Evolutionary conservation across 2,329 filamentous ascomycete genomes (phyloP).

Genomic region (Niveomyces coronatus): DNA sequence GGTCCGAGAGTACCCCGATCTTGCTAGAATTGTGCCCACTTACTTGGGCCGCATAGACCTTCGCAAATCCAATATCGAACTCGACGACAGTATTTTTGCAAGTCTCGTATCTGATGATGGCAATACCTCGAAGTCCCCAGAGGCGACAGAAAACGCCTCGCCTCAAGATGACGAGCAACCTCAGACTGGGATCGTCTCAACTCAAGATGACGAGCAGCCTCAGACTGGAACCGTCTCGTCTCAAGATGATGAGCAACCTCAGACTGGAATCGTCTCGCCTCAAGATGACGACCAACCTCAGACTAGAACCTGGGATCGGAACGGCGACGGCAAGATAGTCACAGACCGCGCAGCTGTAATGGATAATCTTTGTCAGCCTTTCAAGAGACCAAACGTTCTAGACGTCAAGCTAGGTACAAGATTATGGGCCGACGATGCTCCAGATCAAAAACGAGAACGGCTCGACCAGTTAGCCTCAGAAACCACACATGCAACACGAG

Average conservation of each 20-base stretch:
- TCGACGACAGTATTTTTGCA: conserved; percentile 39
- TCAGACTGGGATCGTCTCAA: no score
- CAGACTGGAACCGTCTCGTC: no score
- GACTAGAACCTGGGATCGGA: conserved; percentile 45
- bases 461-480: conserved; percentile 48
- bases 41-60: conserved; percentile 74
- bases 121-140: conserved; percentile 22
- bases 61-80: conserved; percentile 39
- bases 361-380: conserved; percentile 74
- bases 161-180: no score
- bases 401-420: conserved; percentile 85
- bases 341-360: conserved; percentile 76
- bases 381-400: conserved; percentile 76
- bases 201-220: no score
- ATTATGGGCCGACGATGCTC: conserved; percentile 71
- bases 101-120: conserved; percentile 30
- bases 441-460: conserved; percentile 45
- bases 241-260: no score
- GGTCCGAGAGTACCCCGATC: conserved; percentile 55
- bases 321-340: conserved; percentile 49
- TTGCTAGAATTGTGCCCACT: conserved; percentile 71
- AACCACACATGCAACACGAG: conserved; percentile 50
- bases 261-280: no score
- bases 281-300: no score
- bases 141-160: conserved; percentile 23